phyloP scores from a whole-genome alignment of 73 alveolate genomes.

The Paramecium bursaria region DNA sequence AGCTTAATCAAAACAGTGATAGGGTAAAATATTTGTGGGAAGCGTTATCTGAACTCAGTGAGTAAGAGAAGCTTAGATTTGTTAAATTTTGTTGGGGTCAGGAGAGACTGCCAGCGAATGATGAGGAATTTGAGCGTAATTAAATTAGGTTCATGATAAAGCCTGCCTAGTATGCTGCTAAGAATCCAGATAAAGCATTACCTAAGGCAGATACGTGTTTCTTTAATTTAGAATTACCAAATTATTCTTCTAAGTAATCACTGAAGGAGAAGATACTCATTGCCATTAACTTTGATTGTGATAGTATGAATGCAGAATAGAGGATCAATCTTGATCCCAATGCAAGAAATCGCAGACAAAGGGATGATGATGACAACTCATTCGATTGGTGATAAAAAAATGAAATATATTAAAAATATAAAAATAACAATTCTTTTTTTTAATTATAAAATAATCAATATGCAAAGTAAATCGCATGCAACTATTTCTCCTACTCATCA shows the following conservation, averaged over 20 bases:
- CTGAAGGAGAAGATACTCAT: constrained; percentile 84
- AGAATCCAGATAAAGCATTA: constrained; percentile 88
- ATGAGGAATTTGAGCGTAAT: constrained; percentile 95
- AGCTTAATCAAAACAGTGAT: constrained; percentile 82
- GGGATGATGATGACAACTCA: constrained; percentile 55
- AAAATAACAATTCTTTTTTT: too few relatives aligned
- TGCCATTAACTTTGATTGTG: constrained; percentile 94
- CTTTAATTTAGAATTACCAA: constrained; percentile 97
- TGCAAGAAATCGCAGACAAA: constrained; percentile 55
- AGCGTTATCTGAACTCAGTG: constrained; percentile 85
- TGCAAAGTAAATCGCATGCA: too few relatives aligned
- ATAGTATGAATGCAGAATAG: constrained; percentile 95
- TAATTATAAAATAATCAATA: too few relatives aligned
- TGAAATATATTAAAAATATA: too few relatives aligned
- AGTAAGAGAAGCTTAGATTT: constrained; percentile 93
- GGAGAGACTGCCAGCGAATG: constrained; percentile 97
- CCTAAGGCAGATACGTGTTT: constrained; percentile 99
- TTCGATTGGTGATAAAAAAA: too few relatives aligned
- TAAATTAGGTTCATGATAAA: constrained; percentile 95
- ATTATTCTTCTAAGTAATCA: constrained; percentile 87
- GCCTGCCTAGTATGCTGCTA: constrained; percentile 80
- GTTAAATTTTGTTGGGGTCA: constrained; percentile 99
- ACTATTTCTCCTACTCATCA: too few relatives aligned
- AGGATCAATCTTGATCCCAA: constrained; percentile 62
- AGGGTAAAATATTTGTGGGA: constrained; percentile 97